Conservation (phyloP, 2,329 filamentous ascomycete species). For the Juglanconis juglandina region DNA sequence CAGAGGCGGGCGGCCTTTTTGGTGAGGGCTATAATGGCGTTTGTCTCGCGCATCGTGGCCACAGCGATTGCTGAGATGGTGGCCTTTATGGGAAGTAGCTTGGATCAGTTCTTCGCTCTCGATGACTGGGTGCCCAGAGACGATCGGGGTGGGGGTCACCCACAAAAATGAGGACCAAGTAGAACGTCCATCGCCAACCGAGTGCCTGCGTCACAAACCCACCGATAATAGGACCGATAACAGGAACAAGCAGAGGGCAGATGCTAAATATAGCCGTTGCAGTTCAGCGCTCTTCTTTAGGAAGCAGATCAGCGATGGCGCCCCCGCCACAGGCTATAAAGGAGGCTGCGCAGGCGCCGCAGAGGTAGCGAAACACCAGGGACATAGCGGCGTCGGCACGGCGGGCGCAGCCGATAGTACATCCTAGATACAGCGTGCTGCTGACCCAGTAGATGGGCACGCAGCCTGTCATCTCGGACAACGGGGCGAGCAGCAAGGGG, state of each 20-base stretch:
- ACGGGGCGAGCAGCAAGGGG: background rate
- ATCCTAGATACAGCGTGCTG: background rate
- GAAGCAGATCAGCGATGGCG: conserved; percentile 10
- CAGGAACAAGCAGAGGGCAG: conserved; percentile 5
- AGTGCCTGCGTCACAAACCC: conserved; percentile 4
- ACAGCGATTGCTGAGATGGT: too few relatives aligned
- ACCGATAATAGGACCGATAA: conserved; percentile 11
- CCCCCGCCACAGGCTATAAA: conserved; percentile 7
- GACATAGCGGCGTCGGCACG: conserved; percentile 8
- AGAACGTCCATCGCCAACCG: conserved; percentile 14
- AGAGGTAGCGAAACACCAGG: conserved; percentile 8
- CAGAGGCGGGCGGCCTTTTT: conserved; percentile 37
- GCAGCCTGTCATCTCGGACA: conserved; percentile 8
- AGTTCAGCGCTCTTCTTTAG: background rate
- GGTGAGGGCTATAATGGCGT: too few relatives aligned
- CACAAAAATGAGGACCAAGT: conserved; percentile 1
- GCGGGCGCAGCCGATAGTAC: conserved; percentile 6
- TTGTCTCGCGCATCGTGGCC: too few relatives aligned
- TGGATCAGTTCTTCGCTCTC: too few relatives aligned
- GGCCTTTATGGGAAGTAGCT: too few relatives aligned
- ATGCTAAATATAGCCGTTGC: conserved; percentile 6
- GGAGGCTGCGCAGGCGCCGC: background rate
- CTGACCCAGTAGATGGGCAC: conserved; percentile 3
- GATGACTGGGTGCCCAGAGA: too few relatives aligned
- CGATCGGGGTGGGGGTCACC: background rate